phyloP scores from a whole-genome alignment of 805 yeast species.

The Kodamaea kakaduensis region DNA sequence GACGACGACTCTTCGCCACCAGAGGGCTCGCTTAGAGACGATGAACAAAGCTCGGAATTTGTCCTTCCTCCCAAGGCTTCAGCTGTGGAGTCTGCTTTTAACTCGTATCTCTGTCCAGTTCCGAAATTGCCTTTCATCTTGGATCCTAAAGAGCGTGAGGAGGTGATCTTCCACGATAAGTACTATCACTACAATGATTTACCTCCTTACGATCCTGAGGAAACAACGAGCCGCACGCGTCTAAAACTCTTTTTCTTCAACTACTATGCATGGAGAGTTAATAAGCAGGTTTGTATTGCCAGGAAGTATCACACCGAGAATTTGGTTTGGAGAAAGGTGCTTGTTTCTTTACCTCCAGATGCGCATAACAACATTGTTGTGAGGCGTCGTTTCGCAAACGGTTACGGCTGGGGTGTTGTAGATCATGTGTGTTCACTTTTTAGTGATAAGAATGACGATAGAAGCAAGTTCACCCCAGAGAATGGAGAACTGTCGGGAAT shows the following conservation, averaged over 20 bases:
- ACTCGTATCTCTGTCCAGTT: conserved; percentile 35
- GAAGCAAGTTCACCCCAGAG: too few relatives aligned
- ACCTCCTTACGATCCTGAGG: conserved; percentile 22
- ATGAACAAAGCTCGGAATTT: conserved; percentile 15
- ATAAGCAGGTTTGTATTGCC: conserved; percentile 40
- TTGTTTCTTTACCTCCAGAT: conserved; percentile 43
- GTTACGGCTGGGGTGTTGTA: conserved; percentile 46
- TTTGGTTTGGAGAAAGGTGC: conserved; percentile 42
- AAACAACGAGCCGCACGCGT: conserved; percentile 8
- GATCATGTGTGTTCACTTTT: conserved; percentile 27
- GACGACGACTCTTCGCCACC: too few relatives aligned
- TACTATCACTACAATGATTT: conserved; percentile 31
- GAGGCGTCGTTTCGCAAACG: conserved; percentile 40
- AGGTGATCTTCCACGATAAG: conserved; percentile 42
- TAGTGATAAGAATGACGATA: too few relatives aligned
- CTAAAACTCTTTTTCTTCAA: conserved; percentile 18
- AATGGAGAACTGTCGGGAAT: too few relatives aligned
- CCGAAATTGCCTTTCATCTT: conserved; percentile 32
- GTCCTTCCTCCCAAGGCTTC: conserved; percentile 45
- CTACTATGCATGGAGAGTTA: conserved; percentile 32
- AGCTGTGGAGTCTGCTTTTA: conserved; percentile 40
- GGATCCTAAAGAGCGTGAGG: conserved; percentile 31
- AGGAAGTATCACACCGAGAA: conserved; percentile 35
- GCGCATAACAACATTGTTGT: conserved; percentile 45
- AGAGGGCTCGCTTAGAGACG: conserved; percentile 1